These are phyloP conservation scores for Kuraishia hungarica DNA, from an alignment of 805 yeast genomes.

Conservation along the genomic window DNA sequence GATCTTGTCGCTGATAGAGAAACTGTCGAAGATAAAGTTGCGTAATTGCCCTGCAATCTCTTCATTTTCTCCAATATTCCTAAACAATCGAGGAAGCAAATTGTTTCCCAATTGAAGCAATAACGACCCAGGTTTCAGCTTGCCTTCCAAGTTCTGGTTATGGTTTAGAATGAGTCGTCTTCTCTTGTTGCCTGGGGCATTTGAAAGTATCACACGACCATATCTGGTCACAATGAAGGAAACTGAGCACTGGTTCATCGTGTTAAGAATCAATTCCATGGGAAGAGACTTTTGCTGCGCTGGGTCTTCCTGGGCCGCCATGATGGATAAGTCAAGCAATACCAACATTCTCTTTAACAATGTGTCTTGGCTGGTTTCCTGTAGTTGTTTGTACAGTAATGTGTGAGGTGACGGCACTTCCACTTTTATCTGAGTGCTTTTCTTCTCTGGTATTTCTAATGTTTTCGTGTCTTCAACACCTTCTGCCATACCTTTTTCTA, in stretches of 20 bases:
- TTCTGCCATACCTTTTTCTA: neutral
- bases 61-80: constrained; percentile 14
- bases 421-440: no score
- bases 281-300: constrained; percentile 7
- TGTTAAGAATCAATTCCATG: constrained; percentile 17
- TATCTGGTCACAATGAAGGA: constrained; percentile 14
- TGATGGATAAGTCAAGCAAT: constrained; percentile 15
- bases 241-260: constrained; percentile 12
- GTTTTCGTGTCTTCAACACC: neutral
- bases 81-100: constrained; percentile 12
- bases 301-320: constrained; percentile 7
- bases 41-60: constrained; percentile 14
- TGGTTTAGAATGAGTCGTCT: constrained; percentile 16
- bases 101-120: constrained; percentile 19
- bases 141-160: constrained; percentile 18
- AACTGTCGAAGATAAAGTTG: constrained; percentile 14
- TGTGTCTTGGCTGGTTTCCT: neutral
- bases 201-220: constrained; percentile 12
- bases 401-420: neutral
- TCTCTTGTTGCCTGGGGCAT: neutral
- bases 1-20: constrained; percentile 21
- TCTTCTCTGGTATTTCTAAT: no score
- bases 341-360: constrained; percentile 7
- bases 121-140: constrained; percentile 22
- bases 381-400: neutral